Percentiles rank a stretch among this genome's conserved stretches.
These are phyloP conservation scores for Cochlearia excelsa DNA, from an alignment of 345 rosid genomes.

Conservation along the genomic window DNA sequence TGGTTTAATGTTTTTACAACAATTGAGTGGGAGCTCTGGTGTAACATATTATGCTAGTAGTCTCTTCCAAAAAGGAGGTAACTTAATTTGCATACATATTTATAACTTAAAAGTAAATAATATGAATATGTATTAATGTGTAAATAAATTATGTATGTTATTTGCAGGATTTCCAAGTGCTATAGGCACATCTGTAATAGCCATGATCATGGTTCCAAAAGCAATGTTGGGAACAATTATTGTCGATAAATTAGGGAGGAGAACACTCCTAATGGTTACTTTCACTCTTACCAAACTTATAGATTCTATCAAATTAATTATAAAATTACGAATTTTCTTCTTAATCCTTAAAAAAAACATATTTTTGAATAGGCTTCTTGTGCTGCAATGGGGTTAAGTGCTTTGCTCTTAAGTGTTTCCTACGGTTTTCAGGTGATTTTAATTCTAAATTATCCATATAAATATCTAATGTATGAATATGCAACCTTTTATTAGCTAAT, in stretches of 20 bases:
- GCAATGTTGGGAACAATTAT: slow-evolving; percentile 35
- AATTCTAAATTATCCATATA: neutral
- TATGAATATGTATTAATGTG: neutral
- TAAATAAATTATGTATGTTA: neutral
- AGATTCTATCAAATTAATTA: neutral
- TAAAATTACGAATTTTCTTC: neutral
- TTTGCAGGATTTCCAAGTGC: slow-evolving; percentile 39
- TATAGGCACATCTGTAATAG: slow-evolving; percentile 37
- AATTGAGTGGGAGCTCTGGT: slow-evolving; percentile 36
- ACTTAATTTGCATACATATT: neutral
- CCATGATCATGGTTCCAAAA: slow-evolving; percentile 38
- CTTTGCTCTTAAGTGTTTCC: slow-evolving; percentile 41
- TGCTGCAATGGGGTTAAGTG: slow-evolving; percentile 37
- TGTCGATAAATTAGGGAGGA: slow-evolving; percentile 39
- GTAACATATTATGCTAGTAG: slow-evolving; percentile 37
- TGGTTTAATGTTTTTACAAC: slow-evolving; percentile 41
- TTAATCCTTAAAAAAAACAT: neutral
- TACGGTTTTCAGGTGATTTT: slow-evolving; percentile 44
- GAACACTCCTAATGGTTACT: slow-evolving; percentile 42
- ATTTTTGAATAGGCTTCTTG: slow-evolving; percentile 38
- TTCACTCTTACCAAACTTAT: neutral
- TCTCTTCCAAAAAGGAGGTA: slow-evolving; percentile 39
- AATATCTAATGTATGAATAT: neutral
- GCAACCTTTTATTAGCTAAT: slow-evolving; percentile 7
- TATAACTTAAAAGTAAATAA: neutral